Conservation (phyloP, 169 alveolate genomes). For the Amoebophrya sp. region DNA sequence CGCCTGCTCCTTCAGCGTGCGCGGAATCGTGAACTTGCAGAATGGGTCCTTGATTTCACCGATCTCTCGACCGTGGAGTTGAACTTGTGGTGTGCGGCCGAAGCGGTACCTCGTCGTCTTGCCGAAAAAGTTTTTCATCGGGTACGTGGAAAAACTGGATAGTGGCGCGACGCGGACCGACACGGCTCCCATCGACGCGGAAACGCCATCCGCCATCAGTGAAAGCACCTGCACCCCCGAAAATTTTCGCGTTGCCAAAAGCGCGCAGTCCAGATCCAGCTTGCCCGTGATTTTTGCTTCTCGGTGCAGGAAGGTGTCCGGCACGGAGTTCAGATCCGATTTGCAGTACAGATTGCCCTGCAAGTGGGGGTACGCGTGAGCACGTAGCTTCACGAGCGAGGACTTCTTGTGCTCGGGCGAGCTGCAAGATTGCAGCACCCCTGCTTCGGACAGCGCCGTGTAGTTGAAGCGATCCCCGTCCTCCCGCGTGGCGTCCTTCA, state of each 20-base stretch:
- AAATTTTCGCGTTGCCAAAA: not conserved
- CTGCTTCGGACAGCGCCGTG: not conserved
- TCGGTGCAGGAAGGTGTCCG: not conserved
- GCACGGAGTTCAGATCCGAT: not conserved
- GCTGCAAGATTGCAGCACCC: not conserved
- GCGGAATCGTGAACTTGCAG: not conserved
- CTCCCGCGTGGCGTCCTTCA: not conserved
- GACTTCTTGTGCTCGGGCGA: not conserved
- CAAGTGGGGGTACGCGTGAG: not conserved
- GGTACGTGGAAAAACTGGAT: not conserved
- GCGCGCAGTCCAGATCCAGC: not conserved
- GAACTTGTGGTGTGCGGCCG: not conserved
- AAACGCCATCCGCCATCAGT: not conserved
- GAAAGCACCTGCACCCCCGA: not conserved
- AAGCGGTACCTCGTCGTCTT: not conserved
- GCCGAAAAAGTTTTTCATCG: not conserved
- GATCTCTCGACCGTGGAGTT: not conserved
- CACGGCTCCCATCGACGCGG: not conserved
- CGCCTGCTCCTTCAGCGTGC: not conserved
- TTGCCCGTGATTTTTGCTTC: not conserved
- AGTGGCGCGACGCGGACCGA: not conserved
- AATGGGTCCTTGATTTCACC: not conserved
- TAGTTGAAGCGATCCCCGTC: not conserved
- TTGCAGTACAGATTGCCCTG: not conserved
- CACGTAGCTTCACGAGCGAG: not conserved